Conservation (phyloP, 345 rosid species). For the Iberis pinnata region DNA sequence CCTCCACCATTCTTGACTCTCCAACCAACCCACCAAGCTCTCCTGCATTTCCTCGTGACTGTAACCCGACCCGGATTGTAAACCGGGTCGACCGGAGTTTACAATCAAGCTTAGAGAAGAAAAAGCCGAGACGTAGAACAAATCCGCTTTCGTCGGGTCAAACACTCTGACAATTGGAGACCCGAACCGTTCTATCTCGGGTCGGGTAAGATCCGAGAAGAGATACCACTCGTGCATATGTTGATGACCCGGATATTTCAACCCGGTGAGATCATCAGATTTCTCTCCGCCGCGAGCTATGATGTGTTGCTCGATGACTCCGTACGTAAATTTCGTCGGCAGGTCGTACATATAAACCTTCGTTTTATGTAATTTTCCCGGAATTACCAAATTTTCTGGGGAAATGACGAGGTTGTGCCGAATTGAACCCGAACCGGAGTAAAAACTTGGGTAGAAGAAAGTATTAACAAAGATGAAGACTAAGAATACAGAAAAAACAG, state of each 20-base stretch:
- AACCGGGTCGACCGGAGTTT: slow-evolving; percentile 32
- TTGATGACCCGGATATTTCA: slow-evolving; percentile 83
- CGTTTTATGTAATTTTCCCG: slow-evolving; percentile 22
- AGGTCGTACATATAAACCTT: slow-evolving; percentile 68
- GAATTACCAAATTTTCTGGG: not conserved
- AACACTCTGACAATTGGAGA: slow-evolving; percentile 49
- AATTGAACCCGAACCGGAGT: slow-evolving; percentile 12
- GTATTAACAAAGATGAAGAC: slow-evolving; percentile 49
- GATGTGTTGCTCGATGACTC: slow-evolving; percentile 58
- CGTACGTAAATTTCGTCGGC: slow-evolving; percentile 62
- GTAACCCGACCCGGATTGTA: slow-evolving; percentile 36
- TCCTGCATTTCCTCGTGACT: slow-evolving; percentile 77
- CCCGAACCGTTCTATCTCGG: slow-evolving; percentile 46
- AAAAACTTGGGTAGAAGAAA: slow-evolving; percentile 39
- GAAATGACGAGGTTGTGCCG: slow-evolving; percentile 6
- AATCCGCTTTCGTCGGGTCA: slow-evolving; percentile 67
- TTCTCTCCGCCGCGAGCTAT: slow-evolving; percentile 52
- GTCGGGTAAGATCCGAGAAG: slow-evolving; percentile 53
- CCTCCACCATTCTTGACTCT: slow-evolving; percentile 64
- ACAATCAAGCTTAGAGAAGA: slow-evolving; percentile 70
- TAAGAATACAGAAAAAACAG: slow-evolving; percentile 39
- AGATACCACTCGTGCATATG: slow-evolving; percentile 92
- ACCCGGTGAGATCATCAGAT: slow-evolving; percentile 31
- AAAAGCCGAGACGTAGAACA: slow-evolving; percentile 71
- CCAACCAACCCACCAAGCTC: slow-evolving; percentile 64